Evolutionary conservation across 1,284 basidiomycete genomes (phyloP).

Genomic region (Peniophora sp.): DNA sequence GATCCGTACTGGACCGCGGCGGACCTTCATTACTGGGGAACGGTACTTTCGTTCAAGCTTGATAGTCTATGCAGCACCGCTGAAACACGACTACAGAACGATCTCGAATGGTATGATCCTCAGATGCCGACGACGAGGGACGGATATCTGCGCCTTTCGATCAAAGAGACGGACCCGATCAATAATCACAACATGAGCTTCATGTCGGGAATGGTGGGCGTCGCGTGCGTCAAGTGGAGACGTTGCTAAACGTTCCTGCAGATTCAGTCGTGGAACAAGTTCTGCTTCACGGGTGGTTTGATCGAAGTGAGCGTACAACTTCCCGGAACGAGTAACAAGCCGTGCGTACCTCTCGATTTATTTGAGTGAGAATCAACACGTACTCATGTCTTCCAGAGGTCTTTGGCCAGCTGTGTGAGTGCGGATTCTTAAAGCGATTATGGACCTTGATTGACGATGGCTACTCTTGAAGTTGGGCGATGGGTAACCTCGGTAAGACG

Average conservation of each 20-base stretch:
- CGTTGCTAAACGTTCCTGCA: neutral
- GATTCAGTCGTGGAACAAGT: constrained; percentile 32
- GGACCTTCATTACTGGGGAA: constrained; percentile 68
- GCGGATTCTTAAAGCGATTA: neutral
- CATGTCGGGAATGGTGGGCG: constrained; percentile 36
- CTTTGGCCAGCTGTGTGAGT: constrained; percentile 37
- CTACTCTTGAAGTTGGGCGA: constrained; percentile 33
- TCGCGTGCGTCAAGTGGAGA: neutral
- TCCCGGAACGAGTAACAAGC: constrained; percentile 5
- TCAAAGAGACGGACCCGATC: constrained; percentile 37
- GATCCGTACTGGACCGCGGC: constrained; percentile 65
- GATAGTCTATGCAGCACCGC: constrained; percentile 11
- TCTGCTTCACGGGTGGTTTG: constrained; percentile 47
- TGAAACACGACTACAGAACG: constrained; percentile 17
- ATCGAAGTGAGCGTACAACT: constrained; percentile 19
- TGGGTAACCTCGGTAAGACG: constrained; percentile 62
- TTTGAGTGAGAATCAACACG: neutral
- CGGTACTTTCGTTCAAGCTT: no score
- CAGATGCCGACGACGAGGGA: constrained; percentile 53
- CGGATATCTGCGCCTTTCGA: constrained; percentile 57
- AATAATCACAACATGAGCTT: constrained; percentile 21
- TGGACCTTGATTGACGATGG: neutral
- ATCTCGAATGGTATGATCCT: constrained; percentile 59
- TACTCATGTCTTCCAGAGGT: constrained; percentile 21
- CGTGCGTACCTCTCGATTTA: constrained; percentile 5